phyloP scores from a whole-genome alignment of 768 basidiomycete species.

The Termitomyces eurrhizus region DNA sequence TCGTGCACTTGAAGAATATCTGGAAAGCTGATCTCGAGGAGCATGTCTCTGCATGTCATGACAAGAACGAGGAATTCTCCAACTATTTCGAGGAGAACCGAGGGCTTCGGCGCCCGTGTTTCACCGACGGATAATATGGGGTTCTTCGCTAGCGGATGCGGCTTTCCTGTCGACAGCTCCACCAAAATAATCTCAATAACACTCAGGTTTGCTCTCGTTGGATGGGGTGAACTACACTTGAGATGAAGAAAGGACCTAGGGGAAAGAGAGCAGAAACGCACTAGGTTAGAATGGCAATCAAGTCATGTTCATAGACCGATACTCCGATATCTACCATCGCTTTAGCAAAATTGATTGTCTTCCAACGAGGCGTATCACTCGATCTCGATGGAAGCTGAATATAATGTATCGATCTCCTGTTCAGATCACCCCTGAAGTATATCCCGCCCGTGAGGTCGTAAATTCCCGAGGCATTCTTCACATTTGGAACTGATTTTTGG shows the following conservation, averaged over 20 bases:
- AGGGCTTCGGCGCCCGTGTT: slow-evolving; percentile 6
- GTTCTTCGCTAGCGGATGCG: slow-evolving; percentile 12
- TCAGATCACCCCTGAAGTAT: slow-evolving; percentile 33
- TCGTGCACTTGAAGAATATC: slow-evolving; percentile 16
- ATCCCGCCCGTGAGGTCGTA: slow-evolving; percentile 39
- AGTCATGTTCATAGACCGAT: slow-evolving; percentile 38
- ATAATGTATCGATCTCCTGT: slow-evolving; percentile 26
- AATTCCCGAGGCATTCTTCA: slow-evolving; percentile 29
- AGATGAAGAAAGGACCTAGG: not conserved
- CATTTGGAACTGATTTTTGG: slow-evolving; percentile 21
- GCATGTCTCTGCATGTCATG: not conserved
- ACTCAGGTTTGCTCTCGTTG: not conserved
- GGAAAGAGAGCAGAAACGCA: slow-evolving; percentile 16
- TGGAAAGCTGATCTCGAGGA: not conserved
- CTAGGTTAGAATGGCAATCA: slow-evolving; percentile 38
- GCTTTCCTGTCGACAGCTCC: slow-evolving; percentile 8
- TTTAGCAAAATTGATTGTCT: slow-evolving; percentile 21
- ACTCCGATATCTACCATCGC: slow-evolving; percentile 39
- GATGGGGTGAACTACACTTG: not conserved
- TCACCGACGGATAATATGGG: slow-evolving; percentile 25
- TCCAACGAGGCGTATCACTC: slow-evolving; percentile 25
- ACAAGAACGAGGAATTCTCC: slow-evolving; percentile 15
- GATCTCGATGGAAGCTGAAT: slow-evolving; percentile 26
- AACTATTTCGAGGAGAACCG: slow-evolving; percentile 18
- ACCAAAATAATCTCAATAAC: slow-evolving; percentile 7